Percentiles rank a stretch among this genome's conserved stretches.
phyloP scores from a whole-genome alignment of 129 eudicot genomes.

The Centaurea solstitialis region DNA sequence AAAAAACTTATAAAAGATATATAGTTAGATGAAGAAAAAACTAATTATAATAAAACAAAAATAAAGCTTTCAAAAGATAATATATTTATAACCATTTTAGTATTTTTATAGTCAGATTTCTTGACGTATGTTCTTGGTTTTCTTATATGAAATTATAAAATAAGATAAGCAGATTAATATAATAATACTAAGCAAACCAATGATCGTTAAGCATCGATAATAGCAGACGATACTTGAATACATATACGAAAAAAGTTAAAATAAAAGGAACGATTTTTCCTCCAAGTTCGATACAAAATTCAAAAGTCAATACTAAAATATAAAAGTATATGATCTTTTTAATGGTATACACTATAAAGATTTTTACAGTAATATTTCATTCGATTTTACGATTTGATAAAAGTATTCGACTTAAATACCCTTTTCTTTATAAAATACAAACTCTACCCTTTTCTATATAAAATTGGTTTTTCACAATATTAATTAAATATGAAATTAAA shows the following conservation, averaged over 20 bases:
- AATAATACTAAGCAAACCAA: conserved; percentile 5
- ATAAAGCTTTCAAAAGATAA: conserved; percentile 19
- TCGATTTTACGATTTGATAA: background rate
- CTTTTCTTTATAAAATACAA: background rate
- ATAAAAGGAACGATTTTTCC: background rate
- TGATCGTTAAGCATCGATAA: background rate
- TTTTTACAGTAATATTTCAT: background rate
- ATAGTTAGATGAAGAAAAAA: background rate
- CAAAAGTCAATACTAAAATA: background rate
- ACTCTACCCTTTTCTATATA: background rate
- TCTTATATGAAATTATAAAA: background rate
- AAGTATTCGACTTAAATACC: background rate
- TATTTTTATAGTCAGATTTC: conserved; percentile 20
- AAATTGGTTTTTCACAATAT: background rate
- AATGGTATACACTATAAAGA: background rate
- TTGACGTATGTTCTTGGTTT: conserved; percentile 35
- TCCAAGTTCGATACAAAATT: background rate
- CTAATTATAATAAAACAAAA: conserved; percentile 20
- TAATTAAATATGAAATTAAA: background rate
- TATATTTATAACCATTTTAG: background rate
- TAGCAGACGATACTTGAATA: background rate
- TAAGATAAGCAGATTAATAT: background rate
- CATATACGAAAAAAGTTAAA: background rate
- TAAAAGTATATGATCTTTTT: background rate
- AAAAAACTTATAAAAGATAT: background rate